These are phyloP conservation scores for Clohesyomyces aquaticus DNA, from an alignment of 495 filamentous ascomycete species.

Conservation along the genomic window DNA sequence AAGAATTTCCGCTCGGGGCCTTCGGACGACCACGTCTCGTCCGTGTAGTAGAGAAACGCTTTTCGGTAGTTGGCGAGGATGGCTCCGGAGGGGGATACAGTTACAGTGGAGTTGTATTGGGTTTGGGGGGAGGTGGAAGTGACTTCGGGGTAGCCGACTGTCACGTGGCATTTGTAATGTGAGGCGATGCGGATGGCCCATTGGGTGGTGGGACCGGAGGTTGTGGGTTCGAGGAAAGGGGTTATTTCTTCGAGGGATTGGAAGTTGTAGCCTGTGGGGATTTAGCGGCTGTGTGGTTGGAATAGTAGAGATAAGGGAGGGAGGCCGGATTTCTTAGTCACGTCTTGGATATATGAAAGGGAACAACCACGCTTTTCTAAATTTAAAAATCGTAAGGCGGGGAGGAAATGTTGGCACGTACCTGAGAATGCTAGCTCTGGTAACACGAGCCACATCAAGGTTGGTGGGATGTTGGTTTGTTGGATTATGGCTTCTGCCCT, in stretches of 20 bases:
- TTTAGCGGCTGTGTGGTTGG: background rate
- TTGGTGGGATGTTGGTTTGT: constrained; percentile 52
- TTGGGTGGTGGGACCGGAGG: constrained; percentile 69
- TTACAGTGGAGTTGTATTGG: constrained; percentile 81
- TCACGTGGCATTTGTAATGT: constrained; percentile 77
- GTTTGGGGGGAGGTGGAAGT: constrained; percentile 18
- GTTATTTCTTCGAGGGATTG: constrained; percentile 73
- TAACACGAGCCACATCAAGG: constrained; percentile 74
- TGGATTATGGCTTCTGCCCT: constrained; percentile 73
- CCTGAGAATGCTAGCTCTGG: constrained; percentile 90
- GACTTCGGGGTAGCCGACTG: constrained; percentile 83
- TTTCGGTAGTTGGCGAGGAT: constrained; percentile 87
- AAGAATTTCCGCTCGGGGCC: constrained; percentile 64
- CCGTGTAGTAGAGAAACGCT: constrained; percentile 84
- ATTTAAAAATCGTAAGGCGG: no score
- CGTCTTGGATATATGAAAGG: no score
- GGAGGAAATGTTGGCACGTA: constrained; percentile 49
- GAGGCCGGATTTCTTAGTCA: no score
- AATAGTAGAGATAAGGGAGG: no score
- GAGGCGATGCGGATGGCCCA: constrained; percentile 80
- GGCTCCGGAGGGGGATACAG: constrained; percentile 72
- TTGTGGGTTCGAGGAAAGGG: constrained; percentile 79
- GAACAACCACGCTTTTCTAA: no score
- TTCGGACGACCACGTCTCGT: constrained; percentile 88
- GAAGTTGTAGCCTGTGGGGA: constrained; percentile 83